Conservation (phyloP, 1,139 yeast genomes). For the Blastobotrys buckinghamii region DNA sequence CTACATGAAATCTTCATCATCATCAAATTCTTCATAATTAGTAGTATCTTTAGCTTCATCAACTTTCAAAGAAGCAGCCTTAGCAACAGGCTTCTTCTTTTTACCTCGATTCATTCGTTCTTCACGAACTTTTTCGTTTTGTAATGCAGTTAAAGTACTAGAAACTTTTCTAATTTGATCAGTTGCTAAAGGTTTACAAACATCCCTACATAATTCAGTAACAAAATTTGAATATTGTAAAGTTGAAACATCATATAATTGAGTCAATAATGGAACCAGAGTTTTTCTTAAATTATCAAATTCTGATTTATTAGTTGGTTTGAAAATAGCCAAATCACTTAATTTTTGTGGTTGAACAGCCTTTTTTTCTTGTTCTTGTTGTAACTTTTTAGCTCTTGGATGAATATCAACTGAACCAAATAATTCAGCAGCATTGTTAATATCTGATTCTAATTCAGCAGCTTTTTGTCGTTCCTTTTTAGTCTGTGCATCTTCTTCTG, state of each 20-base stretch:
- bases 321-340: conserved; percentile 48
- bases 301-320: conserved; percentile 72
- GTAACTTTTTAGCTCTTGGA: conserved; percentile 42
- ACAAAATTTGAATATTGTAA: conserved; percentile 73
- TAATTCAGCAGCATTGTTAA: conserved; percentile 87
- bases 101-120: conserved; percentile 97
- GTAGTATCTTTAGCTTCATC: conserved; percentile 65
- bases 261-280: conserved; percentile 58
- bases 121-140: conserved; percentile 81
- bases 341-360: conserved; percentile 46
- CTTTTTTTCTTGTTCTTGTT: conserved; percentile 51
- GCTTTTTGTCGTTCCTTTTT: conserved; percentile 66
- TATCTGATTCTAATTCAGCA: conserved; percentile 79
- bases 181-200: conserved; percentile 70
- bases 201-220: conserved; percentile 78
- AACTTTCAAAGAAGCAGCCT: conserved; percentile 72
- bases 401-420: conserved; percentile 68
- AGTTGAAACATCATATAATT: conserved; percentile 47
- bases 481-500: conserved; percentile 42
- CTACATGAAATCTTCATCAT: conserved; percentile 91
- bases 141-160: conserved; percentile 73
- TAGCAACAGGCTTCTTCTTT: conserved; percentile 84
- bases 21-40: conserved; percentile 49
- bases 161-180: conserved; percentile 83
- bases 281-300: conserved; percentile 81